phyloP scores from a whole-genome alignment of 2,329 filamentous ascomycete genomes.

The Polytolypa hystricis region DNA sequence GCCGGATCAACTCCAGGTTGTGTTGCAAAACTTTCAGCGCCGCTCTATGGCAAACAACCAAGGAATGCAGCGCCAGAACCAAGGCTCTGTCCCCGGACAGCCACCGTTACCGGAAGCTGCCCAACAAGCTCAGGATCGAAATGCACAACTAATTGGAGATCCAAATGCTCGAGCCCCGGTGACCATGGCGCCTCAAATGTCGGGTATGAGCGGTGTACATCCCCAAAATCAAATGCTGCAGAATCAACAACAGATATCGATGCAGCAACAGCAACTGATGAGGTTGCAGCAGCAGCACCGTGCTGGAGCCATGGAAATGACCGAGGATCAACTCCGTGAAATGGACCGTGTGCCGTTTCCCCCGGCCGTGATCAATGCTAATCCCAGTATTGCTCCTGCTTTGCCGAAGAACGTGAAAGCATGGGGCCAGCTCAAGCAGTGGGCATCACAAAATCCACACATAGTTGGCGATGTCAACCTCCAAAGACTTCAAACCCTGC shows the following conservation, averaged over 20 bases:
- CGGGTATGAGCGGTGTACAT: slow-evolving; percentile 20
- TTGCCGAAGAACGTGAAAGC: slow-evolving; percentile 42
- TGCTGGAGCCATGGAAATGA: slow-evolving; percentile 26
- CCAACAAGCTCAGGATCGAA: slow-evolving; percentile 23
- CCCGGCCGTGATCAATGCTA: slow-evolving; percentile 22
- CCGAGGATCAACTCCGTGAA: slow-evolving; percentile 28
- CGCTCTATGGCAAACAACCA: slow-evolving; percentile 21
- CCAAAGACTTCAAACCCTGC: slow-evolving; percentile 29
- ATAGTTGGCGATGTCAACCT: slow-evolving; percentile 31
- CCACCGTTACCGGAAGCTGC: slow-evolving; percentile 20
- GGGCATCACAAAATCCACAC: slow-evolving; percentile 37
- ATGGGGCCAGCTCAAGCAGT: slow-evolving; percentile 48
- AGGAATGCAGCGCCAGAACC: slow-evolving; percentile 23
- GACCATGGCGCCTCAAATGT: slow-evolving; percentile 23
- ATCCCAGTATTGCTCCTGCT: slow-evolving; percentile 21
- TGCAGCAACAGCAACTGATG: slow-evolving; percentile 19
- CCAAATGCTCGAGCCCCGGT: slow-evolving; percentile 26
- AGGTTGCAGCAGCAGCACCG: slow-evolving; percentile 17
- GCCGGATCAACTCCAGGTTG: slow-evolving; percentile 23
- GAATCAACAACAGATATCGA: slow-evolving; percentile 22
- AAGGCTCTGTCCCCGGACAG: slow-evolving; percentile 22
- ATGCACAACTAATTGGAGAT: slow-evolving; percentile 23
- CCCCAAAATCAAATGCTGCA: slow-evolving; percentile 22
- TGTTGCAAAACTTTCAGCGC: slow-evolving; percentile 25
- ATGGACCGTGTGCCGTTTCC: slow-evolving; percentile 34